phyloP scores from a whole-genome alignment of 2,329 filamentous ascomycete species.

The Xylaria sp. region DNA sequence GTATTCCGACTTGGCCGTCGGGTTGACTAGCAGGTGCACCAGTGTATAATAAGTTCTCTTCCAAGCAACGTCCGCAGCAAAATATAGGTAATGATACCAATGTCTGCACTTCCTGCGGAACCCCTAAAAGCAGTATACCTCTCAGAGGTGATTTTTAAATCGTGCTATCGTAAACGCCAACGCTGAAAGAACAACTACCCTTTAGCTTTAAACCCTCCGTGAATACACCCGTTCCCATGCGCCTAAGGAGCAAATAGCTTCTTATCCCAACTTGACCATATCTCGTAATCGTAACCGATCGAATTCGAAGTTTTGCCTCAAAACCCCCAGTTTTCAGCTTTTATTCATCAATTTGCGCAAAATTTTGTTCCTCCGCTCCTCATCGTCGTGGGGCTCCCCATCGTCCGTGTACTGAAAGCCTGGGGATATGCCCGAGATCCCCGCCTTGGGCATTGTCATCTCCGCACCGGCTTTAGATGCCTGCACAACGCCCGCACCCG shows the following conservation, averaged over 20 bases:
- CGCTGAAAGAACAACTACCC: conserved; percentile 27
- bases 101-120: neutral
- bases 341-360: conserved; percentile 46
- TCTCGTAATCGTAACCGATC: conserved; percentile 20
- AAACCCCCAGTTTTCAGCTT: conserved; percentile 30
- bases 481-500: conserved; percentile 32
- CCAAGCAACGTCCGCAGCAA: neutral
- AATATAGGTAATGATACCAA: neutral
- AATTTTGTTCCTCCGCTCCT: conserved; percentile 39
- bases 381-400: conserved; percentile 33
- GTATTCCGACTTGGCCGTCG: neutral
- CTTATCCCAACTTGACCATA: conserved; percentile 1
- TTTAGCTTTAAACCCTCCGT: neutral
- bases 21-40: neutral
- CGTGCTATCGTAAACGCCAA: conserved; percentile 30
- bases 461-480: conserved; percentile 54
- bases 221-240: neutral
- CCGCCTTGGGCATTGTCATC: conserved; percentile 28
- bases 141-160: conserved; percentile 11
- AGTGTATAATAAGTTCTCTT: neutral
- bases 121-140: conserved; percentile 1
- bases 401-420: conserved; percentile 37
- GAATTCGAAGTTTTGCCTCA: neutral
- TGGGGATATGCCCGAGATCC: conserved; percentile 32
- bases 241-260: conserved; percentile 3